Conservation (phyloP, 140 eudicot genomes). For the Oenanthe javanica region DNA sequence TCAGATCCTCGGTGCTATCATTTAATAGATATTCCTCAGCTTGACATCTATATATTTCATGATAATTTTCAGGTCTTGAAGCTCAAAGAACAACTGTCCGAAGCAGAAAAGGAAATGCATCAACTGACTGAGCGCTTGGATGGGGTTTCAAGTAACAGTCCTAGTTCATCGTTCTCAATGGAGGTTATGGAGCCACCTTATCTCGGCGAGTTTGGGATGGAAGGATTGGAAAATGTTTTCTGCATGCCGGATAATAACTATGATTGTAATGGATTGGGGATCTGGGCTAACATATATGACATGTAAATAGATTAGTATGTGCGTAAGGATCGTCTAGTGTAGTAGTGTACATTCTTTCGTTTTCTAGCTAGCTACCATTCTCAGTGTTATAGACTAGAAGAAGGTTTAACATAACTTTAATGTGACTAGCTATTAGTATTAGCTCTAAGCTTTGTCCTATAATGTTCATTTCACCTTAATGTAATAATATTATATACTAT, state of each 20-base stretch:
- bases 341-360: slow-evolving; percentile 16
- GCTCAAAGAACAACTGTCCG: slow-evolving; percentile 50
- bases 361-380: slow-evolving; percentile 22
- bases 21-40: neutral
- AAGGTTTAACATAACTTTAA: neutral
- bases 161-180: slow-evolving; percentile 69
- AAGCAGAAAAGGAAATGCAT: slow-evolving; percentile 62
- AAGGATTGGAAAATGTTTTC: slow-evolving; percentile 49
- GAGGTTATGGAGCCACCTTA: slow-evolving; percentile 64
- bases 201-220: slow-evolving; percentile 74
- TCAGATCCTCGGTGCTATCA: neutral
- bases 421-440: neutral
- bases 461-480: slow-evolving; percentile 8
- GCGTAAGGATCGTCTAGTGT: slow-evolving; percentile 29
- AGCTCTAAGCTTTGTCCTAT: slow-evolving; percentile 2
- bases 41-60: neutral
- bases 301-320: slow-evolving; percentile 34
- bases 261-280: slow-evolving; percentile 36
- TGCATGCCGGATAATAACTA: slow-evolving; percentile 39
- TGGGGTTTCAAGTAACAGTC: slow-evolving; percentile 65
- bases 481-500: neutral
- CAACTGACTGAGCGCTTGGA: slow-evolving; percentile 44
- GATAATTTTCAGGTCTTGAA: slow-evolving; percentile 38
- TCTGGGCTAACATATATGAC: slow-evolving; percentile 40
- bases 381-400: slow-evolving; percentile 23